Conservation (phyloP, 192 early-diverging fungal genomes). For the Coemansia sp. region DNA sequence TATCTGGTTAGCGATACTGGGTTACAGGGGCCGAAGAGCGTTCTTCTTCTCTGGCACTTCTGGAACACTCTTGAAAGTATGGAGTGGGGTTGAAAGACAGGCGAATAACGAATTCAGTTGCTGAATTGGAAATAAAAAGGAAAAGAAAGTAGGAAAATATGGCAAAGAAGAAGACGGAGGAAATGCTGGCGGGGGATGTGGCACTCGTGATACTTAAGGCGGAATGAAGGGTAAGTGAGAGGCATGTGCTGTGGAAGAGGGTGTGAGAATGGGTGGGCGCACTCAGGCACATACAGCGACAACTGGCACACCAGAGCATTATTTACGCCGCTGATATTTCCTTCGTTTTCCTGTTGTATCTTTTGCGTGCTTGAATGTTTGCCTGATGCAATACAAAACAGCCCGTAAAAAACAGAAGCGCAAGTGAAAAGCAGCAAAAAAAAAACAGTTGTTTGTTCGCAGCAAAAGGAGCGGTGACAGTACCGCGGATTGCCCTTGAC, state of each 20-base stretch:
- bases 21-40: not conserved
- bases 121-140: conserved; percentile 3
- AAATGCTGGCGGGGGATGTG: not conserved
- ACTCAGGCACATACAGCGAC: no score
- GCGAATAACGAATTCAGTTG: not conserved
- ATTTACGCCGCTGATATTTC: not conserved
- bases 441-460: not conserved
- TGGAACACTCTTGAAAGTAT: not conserved
- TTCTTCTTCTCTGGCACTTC: not conserved
- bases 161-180: not conserved
- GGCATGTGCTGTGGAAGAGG: not conserved
- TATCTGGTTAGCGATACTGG: not conserved
- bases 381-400: not conserved
- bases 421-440: not conserved
- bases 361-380: not conserved
- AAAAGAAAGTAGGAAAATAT: not conserved
- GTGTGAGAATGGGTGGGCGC: not conserved
- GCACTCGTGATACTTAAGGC: not conserved
- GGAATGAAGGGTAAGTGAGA: not conserved
- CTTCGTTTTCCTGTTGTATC: not conserved
- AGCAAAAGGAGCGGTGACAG: not conserved
- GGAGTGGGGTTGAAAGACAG: not conserved
- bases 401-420: conserved; percentile 2
- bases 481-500: not conserved
- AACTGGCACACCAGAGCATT: not conserved